Conservation (phyloP, 352 stramenopile genomes). For the Pythium vanterpoolii region DNA sequence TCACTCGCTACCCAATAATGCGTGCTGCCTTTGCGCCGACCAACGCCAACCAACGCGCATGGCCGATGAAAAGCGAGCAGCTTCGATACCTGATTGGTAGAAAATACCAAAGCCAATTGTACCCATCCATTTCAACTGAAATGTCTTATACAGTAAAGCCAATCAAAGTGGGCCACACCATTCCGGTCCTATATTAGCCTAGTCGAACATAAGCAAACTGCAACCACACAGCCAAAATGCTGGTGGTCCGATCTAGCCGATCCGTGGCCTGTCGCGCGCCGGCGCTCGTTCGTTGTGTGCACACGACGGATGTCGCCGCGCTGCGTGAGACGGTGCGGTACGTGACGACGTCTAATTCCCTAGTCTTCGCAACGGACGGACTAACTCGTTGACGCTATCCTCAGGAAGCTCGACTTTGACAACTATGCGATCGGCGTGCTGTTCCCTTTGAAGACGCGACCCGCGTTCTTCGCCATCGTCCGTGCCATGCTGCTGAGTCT, state of each 20-base stretch:
- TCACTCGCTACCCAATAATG: not conserved
- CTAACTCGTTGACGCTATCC: not conserved
- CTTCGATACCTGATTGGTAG: slow-evolving; percentile 26
- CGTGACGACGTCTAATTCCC: not conserved
- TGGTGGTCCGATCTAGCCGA: slow-evolving; percentile 27
- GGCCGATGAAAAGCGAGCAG: slow-evolving; percentile 21
- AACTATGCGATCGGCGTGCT: slow-evolving; percentile 76
- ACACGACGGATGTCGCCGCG: slow-evolving; percentile 29
- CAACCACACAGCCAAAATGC: slow-evolving; percentile 15
- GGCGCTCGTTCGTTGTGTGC: slow-evolving; percentile 17
- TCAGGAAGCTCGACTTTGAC: slow-evolving; percentile 83
- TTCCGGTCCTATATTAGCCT: slow-evolving; percentile 15
- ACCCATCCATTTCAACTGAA: slow-evolving; percentile 25
- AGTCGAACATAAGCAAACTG: slow-evolving; percentile 6
- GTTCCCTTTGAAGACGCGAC: slow-evolving; percentile 55
- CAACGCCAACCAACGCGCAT: slow-evolving; percentile 26
- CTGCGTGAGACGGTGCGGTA: slow-evolving; percentile 49
- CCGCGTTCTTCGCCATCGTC: slow-evolving; percentile 82
- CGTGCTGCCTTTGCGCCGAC: not conserved
- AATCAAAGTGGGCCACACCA: slow-evolving; percentile 20
- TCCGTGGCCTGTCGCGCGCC: not conserved
- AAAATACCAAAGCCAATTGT: slow-evolving; percentile 24
- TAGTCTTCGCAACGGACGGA: not conserved
- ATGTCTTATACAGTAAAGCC: slow-evolving; percentile 19
- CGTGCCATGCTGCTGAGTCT: not conserved